Evolutionary conservation across 768 basidiomycete species (phyloP).

Genomic region (Leccinum disarticulatum): DNA sequence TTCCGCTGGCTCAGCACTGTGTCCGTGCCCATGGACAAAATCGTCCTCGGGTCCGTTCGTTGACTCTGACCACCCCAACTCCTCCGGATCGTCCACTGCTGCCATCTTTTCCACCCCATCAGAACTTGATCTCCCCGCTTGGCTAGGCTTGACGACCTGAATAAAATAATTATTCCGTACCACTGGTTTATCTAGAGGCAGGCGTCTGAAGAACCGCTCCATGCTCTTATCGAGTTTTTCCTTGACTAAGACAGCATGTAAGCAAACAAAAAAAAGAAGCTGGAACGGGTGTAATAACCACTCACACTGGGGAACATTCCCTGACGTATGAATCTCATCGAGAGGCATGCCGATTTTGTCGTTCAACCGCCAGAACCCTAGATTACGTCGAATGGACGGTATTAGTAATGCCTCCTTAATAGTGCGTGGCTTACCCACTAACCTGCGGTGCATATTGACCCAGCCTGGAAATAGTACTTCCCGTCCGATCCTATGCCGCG

Average conservation of each 20-base stretch:
- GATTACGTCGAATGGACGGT: conserved; percentile 2
- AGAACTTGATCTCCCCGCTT: background rate
- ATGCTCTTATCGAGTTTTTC: conserved; percentile 64
- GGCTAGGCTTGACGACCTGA: conserved; percentile 37
- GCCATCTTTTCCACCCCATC: conserved; percentile 8
- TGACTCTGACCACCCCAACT: conserved; percentile 62
- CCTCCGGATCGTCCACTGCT: conserved; percentile 49
- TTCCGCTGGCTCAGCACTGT: conserved; percentile 16
- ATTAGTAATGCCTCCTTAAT: background rate
- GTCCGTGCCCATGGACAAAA: conserved; percentile 34
- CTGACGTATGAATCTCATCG: conserved; percentile 69
- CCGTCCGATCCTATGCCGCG: conserved; percentile 56
- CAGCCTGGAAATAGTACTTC: conserved; percentile 72
- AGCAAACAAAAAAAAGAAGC: background rate
- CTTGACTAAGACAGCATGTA: conserved; percentile 41
- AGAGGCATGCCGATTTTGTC: conserved; percentile 75
- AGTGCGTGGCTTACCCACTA: conserved; percentile 15
- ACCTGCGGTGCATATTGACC: conserved; percentile 67
- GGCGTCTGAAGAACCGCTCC: conserved; percentile 67
- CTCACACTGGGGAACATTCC: conserved; percentile 74
- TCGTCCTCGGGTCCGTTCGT: conserved; percentile 55
- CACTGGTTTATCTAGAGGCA: conserved; percentile 68
- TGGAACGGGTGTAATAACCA: background rate
- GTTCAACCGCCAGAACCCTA: conserved; percentile 74
- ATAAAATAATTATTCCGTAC: conserved; percentile 67